A percentile compares a stretch with the other conserved stretches of the same genome.
phyloP scores from a whole-genome alignment of 371 early-diverging fungal genomes.

The Rhizopus delemar region DNA sequence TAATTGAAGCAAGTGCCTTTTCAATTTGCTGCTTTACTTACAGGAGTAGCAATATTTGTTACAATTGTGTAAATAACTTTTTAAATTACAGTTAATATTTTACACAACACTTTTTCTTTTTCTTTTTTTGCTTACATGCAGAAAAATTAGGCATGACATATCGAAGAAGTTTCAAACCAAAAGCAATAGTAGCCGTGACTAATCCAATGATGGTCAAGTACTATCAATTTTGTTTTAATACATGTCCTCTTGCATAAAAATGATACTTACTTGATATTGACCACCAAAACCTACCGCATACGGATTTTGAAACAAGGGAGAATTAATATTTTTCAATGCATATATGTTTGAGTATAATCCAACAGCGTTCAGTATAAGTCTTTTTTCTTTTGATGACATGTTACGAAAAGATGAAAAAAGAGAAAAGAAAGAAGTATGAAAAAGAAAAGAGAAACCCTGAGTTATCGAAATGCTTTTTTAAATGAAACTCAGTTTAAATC shows the following conservation, averaged over 20 bases:
- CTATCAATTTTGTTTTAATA: slow-evolving; percentile 5
- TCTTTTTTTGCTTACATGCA: slow-evolving; percentile 11
- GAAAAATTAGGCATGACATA: slow-evolving; percentile 22
- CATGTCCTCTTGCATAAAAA: neutral
- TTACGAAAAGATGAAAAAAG: slow-evolving; percentile 5
- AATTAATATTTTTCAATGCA: slow-evolving; percentile 33
- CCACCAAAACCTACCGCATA: slow-evolving; percentile 46
- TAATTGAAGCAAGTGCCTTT: neutral
- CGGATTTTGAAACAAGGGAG: slow-evolving; percentile 37
- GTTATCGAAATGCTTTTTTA: neutral
- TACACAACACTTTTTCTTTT: neutral
- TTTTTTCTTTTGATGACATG: slow-evolving; percentile 14
- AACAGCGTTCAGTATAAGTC: slow-evolving; percentile 26
- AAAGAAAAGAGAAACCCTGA: slow-evolving; percentile 10
- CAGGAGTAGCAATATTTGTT: slow-evolving; percentile 39
- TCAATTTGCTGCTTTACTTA: slow-evolving; percentile 12
- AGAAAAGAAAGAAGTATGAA: slow-evolving; percentile 5
- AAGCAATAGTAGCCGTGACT: slow-evolving; percentile 20
- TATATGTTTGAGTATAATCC: slow-evolving; percentile 37
- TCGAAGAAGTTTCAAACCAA: slow-evolving; percentile 20
- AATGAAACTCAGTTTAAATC: neutral
- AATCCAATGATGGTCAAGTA: slow-evolving; percentile 22
- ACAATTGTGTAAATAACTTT: slow-evolving; percentile 30
- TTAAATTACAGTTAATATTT: neutral
- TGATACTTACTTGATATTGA: slow-evolving; percentile 38